Base-by-base conservation (phyloP, 352 stramenopile species). In the Phytophthora quininea region DNA sequence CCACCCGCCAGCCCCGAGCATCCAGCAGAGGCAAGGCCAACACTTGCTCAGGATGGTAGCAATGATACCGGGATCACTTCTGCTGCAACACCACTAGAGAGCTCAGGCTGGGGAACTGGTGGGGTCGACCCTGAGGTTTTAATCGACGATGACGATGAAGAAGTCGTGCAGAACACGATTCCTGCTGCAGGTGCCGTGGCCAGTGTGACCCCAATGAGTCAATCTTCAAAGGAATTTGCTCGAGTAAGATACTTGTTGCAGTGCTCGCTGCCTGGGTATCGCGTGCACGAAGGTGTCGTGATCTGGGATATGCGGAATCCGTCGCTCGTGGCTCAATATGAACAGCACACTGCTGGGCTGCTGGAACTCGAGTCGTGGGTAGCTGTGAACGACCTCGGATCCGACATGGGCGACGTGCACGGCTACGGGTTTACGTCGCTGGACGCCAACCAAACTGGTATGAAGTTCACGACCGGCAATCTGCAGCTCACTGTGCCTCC, bases 361-460 rank as follows among this genome's bases (percentile, higher is more conserved):
- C 62, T 95, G 5, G 77, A 92, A 54, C 71, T 93, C 29, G 84
- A 93, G 31, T 92, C 84, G 3, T 93, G 85, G 85, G 82, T 93
- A 5, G 70, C 83, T 10, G 80, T 92, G 1, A 82, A 92, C 49
- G 77, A 89, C 55, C 69, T 95, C 8, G 87, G 84, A 1, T 64
- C 73, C 1, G 76, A 82, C 10, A 82, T 95, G 73, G 58, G 64
- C 1, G 76, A 90, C 27, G 73, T 81, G 2, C 81, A 88, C 49
- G 73, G 60, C 45, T 88, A 86, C 48, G 73, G 77, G 3, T 87
- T 87, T 58, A 88, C 73, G 8, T 75, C 77, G 33, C 61, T 89
- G 4, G 58, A 86, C 27, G 68, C 69, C 5, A 76, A 67, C 10
- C 70, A 88, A 43, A 60, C 70, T 1, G 68, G 64, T 1, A 89